These are phyloP conservation scores for Rhizopus sp. DNA, from an alignment of 371 early-diverging fungal species.

Conservation along the genomic window DNA sequence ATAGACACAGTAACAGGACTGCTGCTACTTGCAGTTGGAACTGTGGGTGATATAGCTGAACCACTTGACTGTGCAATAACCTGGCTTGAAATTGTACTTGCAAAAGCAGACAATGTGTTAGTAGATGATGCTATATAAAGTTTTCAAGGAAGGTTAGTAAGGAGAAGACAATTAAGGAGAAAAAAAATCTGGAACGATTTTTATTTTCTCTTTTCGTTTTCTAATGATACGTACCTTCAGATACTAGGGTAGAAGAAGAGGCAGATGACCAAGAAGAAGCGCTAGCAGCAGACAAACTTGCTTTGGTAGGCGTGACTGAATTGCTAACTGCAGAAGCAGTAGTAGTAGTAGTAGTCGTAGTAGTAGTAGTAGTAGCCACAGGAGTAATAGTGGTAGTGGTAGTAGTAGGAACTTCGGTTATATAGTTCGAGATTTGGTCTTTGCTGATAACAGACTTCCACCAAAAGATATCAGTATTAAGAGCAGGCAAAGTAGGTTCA, in stretches of 20 bases:
- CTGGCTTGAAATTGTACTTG: constrained; percentile 1
- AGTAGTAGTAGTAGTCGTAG: no score
- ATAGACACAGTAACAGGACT: not conserved
- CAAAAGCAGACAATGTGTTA: constrained; percentile 10
- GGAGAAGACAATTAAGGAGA: constrained; percentile 1
- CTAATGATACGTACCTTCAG: not conserved
- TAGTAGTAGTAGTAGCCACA: not conserved
- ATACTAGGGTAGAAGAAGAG: not conserved
- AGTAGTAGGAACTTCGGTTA: constrained; percentile 12
- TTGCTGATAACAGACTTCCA: constrained; percentile 23
- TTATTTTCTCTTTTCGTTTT: not conserved
- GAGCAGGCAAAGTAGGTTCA: constrained; percentile 11
- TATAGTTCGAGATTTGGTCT: constrained; percentile 20
- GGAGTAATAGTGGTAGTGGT: not conserved
- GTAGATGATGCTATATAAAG: constrained; percentile 13
- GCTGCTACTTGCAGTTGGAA: not conserved
- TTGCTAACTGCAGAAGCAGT: constrained; percentile 5
- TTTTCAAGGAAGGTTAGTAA: constrained; percentile 1
- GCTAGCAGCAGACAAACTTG: not conserved
- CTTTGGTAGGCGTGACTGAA: not conserved
- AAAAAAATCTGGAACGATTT: constrained; percentile 4
- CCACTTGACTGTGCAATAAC: constrained; percentile 18
- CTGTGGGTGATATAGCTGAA: constrained; percentile 10
- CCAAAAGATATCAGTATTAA: constrained; percentile 28
- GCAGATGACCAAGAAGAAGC: not conserved